phyloP scores from a whole-genome alignment of 768 basidiomycete genomes.

The Macrolepiota fuliginosa region DNA sequence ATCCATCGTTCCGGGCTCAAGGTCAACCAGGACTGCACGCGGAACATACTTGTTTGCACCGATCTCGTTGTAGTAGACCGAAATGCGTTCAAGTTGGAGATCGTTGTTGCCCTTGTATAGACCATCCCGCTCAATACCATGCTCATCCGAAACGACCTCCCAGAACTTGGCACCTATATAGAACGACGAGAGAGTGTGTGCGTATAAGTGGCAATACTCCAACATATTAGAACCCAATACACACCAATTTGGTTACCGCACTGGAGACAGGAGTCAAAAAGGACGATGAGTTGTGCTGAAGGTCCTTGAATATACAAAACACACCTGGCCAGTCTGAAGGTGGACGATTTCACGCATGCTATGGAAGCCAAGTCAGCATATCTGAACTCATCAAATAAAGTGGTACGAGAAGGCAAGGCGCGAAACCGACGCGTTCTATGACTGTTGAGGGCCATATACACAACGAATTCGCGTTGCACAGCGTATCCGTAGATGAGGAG shows the following conservation, averaged over 20 bases:
- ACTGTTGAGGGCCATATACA: slow-evolving; percentile 16
- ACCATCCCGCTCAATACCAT: slow-evolving; percentile 93
- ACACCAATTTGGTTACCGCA: slow-evolving; percentile 99
- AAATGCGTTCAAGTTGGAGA: slow-evolving; percentile 95
- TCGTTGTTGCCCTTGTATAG: slow-evolving; percentile 91
- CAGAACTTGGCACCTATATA: slow-evolving; percentile 86
- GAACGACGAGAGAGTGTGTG: slow-evolving; percentile 9
- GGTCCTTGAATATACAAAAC: slow-evolving; percentile 29
- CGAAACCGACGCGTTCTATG: slow-evolving; percentile 28
- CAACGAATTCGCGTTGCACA: slow-evolving; percentile 14
- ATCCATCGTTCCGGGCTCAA: slow-evolving; percentile 97
- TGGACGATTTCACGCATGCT: slow-evolving; percentile 99
- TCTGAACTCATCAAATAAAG: slow-evolving; percentile 26
- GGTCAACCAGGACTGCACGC: slow-evolving; percentile 94
- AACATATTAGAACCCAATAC: slow-evolving; percentile 27
- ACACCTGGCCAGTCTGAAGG: slow-evolving; percentile 97
- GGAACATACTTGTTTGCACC: slow-evolving; percentile 97
- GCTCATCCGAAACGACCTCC: slow-evolving; percentile 98
- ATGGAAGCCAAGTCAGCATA: slow-evolving; percentile 30
- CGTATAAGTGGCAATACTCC: slow-evolving; percentile 14
- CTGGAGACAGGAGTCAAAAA: slow-evolving; percentile 28
- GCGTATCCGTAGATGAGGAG: slow-evolving; percentile 17
- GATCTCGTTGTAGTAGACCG: slow-evolving; percentile 97
- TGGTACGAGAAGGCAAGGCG: slow-evolving; percentile 48
- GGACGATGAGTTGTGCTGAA: slow-evolving; percentile 3